These are phyloP conservation scores for Fusarium bactridioides DNA, from an alignment of 2,329 filamentous ascomycete species.

Conservation along the genomic window DNA sequence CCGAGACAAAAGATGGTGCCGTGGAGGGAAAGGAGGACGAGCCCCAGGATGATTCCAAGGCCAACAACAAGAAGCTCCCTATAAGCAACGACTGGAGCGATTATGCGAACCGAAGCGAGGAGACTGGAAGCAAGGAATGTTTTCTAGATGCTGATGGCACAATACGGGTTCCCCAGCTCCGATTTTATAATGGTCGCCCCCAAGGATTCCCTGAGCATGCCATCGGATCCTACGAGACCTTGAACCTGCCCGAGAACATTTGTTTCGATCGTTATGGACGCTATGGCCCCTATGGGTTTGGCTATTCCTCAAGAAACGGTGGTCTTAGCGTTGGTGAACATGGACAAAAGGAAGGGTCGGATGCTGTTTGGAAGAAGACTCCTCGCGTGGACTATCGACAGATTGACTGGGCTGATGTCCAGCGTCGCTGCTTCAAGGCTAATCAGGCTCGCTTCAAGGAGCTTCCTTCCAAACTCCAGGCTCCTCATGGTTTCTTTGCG, in stretches of 20 bases:
- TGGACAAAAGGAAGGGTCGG: constrained; percentile 82
- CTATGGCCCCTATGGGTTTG: constrained; percentile 87
- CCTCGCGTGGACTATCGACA: constrained; percentile 79
- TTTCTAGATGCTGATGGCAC: constrained; percentile 76
- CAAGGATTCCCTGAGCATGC: constrained; percentile 84
- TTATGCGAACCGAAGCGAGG: constrained; percentile 51
- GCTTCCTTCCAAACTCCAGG: constrained; percentile 49
- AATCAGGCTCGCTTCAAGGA: constrained; percentile 75
- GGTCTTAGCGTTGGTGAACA: constrained; percentile 87
- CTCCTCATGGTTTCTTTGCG: constrained; percentile 62
- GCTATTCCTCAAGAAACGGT: constrained; percentile 80
- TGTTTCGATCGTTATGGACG: constrained; percentile 94
- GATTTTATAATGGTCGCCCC: constrained; percentile 79
- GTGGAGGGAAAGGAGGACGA: constrained; percentile 3
- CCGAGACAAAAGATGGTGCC: constrained; percentile 2
- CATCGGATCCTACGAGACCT: constrained; percentile 84
- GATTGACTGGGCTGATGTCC: constrained; percentile 81
- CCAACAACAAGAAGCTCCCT: constrained; percentile 34
- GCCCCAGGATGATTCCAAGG: constrained; percentile 16
- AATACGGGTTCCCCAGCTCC: constrained; percentile 72
- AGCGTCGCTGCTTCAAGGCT: constrained; percentile 74
- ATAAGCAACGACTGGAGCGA: constrained; percentile 48
- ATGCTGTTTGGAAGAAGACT: constrained; percentile 76
- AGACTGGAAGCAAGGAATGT: constrained; percentile 71
- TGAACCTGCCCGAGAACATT: constrained; percentile 82